Evolutionary conservation across 169 alveolate genomes (phyloP).

Genomic region (Amoebophrya sp.): DNA sequence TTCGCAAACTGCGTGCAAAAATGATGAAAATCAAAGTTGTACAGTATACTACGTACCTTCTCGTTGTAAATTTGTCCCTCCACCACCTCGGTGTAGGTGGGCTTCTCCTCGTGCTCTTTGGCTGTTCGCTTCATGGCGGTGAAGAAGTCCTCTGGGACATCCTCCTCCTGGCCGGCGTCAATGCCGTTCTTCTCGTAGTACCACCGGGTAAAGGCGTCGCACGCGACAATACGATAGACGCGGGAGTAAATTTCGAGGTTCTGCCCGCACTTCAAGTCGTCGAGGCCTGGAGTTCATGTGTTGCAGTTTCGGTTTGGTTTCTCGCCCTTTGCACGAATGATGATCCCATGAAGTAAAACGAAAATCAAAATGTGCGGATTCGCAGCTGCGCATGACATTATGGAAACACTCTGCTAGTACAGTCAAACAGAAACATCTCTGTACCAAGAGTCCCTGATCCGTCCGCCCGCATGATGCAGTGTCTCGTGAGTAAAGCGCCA

Average conservation of each 20-base stretch:
- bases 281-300: background rate
- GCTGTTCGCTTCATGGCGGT: background rate
- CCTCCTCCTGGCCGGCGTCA: background rate
- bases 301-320: too few species aligned
- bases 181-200: background rate
- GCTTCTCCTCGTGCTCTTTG: background rate
- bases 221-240: background rate
- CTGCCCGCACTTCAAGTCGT: background rate
- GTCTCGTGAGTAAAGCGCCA: background rate
- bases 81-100: background rate
- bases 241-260: background rate
- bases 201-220: background rate
- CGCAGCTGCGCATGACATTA: too few species aligned
- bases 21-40: background rate
- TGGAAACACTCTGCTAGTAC: too few species aligned
- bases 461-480: background rate
- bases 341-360: too few species aligned
- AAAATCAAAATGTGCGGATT: too few species aligned
- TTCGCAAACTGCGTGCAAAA: background rate
- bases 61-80: background rate
- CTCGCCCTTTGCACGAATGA: too few species aligned
- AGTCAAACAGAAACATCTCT: too few species aligned
- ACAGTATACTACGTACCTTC: background rate
- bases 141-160: background rate
- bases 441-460: background rate